These are phyloP conservation scores for Aureobasidium zeae DNA, from an alignment of 2,329 filamentous ascomycete genomes.

Conservation along the genomic window DNA sequence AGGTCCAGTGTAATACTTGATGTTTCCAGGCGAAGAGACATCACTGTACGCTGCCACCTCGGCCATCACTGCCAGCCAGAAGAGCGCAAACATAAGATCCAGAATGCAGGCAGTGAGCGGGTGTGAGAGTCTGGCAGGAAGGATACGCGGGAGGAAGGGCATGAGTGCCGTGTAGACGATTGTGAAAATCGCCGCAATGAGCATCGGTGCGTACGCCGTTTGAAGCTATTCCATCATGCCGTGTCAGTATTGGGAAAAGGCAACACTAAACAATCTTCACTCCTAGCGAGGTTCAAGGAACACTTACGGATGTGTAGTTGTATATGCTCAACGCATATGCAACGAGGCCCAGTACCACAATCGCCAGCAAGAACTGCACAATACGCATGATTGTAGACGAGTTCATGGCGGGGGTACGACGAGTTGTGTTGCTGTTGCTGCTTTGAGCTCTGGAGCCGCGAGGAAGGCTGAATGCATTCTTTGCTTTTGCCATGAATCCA, in stretches of 20 bases:
- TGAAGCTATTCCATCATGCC: neutral
- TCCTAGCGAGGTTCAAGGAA: neutral
- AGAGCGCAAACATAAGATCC: conserved; percentile 6
- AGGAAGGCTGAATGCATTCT: too few relatives aligned
- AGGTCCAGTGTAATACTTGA: neutral
- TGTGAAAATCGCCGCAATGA: conserved; percentile 2
- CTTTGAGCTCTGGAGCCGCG: too few relatives aligned
- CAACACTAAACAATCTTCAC: too few relatives aligned
- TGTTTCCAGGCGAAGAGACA: neutral
- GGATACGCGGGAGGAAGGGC: neutral
- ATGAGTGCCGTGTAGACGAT: neutral
- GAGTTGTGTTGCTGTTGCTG: too few relatives aligned
- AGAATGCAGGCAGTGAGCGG: neutral
- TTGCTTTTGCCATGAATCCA: too few relatives aligned
- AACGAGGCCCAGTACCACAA: conserved; percentile 5
- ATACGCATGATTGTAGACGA: neutral
- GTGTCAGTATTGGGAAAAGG: too few relatives aligned
- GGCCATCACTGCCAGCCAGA: conserved; percentile 13
- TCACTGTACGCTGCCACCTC: conserved; percentile 10
- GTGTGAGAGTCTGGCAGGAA: neutral
- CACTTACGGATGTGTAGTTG: neutral
- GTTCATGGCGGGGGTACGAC: too few relatives aligned
- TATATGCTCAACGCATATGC: conserved; percentile 1
- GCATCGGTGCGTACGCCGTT: conserved; percentile 2
- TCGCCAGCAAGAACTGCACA: neutral